Conservation (phyloP, 2,329 filamentous ascomycete species). For the Pleoardoris graminearum region DNA sequence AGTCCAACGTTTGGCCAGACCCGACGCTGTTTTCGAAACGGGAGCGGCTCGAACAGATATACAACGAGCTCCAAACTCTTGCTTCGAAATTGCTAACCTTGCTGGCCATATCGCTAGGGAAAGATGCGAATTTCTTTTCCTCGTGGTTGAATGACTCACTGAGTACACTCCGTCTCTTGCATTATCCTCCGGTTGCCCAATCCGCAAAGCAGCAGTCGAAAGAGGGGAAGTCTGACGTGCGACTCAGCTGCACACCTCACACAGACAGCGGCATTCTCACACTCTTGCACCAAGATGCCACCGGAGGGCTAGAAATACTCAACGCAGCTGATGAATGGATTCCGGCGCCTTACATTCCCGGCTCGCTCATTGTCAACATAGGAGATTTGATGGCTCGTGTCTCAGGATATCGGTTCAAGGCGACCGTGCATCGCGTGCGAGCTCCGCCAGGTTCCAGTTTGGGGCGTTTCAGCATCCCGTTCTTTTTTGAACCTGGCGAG, state of each 20-base stretch:
- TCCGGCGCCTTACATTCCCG: conserved; percentile 47
- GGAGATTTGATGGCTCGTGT: conserved; percentile 50
- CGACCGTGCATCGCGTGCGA: conserved; percentile 52
- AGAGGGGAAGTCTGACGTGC: conserved; percentile 6
- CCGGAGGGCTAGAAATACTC: conserved; percentile 53
- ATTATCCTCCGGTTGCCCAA: conserved; percentile 45
- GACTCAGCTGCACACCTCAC: conserved; percentile 46
- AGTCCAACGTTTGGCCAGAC: conserved; percentile 49
- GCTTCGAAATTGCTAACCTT: conserved; percentile 46
- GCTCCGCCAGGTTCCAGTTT: conserved; percentile 9
- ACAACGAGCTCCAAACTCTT: conserved; percentile 47
- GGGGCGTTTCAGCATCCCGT: conserved; percentile 51
- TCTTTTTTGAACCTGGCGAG: conserved; percentile 54
- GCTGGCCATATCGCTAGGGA: conserved; percentile 46
- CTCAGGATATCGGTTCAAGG: conserved; percentile 50
- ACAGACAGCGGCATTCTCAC: conserved; percentile 54
- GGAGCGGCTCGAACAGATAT: conserved; percentile 41
- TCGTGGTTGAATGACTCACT: conserved; percentile 48
- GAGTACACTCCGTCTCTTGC: conserved; percentile 51
- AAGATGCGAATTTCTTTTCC: conserved; percentile 47
- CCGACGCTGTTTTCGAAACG: conserved; percentile 21
- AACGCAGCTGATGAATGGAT: conserved; percentile 50
- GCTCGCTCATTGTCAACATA: conserved; percentile 52
- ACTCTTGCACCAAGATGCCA: conserved; percentile 53
- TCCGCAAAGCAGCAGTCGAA: conserved; percentile 15